Evolutionary conservation across 345 rosid species (phyloP).

Genomic region (Syzygium oleosum): DNA sequence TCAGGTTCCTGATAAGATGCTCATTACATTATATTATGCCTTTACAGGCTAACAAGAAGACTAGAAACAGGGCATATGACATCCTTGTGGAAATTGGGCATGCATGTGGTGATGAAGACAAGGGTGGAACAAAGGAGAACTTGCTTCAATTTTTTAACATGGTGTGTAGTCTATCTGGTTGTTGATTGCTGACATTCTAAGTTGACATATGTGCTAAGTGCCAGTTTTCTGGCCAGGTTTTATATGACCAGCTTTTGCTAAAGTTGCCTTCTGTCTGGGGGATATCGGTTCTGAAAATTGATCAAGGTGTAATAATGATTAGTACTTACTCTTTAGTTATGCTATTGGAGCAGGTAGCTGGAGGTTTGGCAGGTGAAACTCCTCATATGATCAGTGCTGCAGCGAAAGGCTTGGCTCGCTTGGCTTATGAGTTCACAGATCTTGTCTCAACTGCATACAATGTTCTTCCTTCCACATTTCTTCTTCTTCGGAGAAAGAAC

Average conservation of each 20-base stretch:
- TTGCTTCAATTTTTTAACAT: slow-evolving; percentile 66
- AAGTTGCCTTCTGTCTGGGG: neutral
- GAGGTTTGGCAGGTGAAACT: slow-evolving; percentile 86
- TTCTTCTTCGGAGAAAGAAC: slow-evolving; percentile 79
- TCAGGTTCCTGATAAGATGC: neutral
- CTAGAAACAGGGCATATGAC: slow-evolving; percentile 92
- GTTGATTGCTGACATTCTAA: neutral
- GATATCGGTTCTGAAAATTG: neutral
- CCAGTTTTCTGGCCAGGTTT: neutral
- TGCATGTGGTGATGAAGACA: slow-evolving; percentile 84
- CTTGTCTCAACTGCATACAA: slow-evolving; percentile 70
- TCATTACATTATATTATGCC: neutral
- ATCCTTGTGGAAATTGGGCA: slow-evolving; percentile 91
- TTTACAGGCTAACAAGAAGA: slow-evolving; percentile 74
- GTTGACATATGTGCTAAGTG: neutral
- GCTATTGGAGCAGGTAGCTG: slow-evolving; percentile 58
- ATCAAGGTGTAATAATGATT: neutral
- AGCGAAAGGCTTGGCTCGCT: slow-evolving; percentile 86
- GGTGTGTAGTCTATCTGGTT: slow-evolving; percentile 28
- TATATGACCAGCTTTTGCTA: neutral
- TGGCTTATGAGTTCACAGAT: slow-evolving; percentile 90
- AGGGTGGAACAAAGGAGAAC: slow-evolving; percentile 71
- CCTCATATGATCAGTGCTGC: slow-evolving; percentile 99
- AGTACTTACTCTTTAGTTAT: neutral
- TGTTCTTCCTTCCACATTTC: slow-evolving; percentile 84